Conservation (phyloP, 352 stramenopile genomes). For the Pythium monospermum region DNA sequence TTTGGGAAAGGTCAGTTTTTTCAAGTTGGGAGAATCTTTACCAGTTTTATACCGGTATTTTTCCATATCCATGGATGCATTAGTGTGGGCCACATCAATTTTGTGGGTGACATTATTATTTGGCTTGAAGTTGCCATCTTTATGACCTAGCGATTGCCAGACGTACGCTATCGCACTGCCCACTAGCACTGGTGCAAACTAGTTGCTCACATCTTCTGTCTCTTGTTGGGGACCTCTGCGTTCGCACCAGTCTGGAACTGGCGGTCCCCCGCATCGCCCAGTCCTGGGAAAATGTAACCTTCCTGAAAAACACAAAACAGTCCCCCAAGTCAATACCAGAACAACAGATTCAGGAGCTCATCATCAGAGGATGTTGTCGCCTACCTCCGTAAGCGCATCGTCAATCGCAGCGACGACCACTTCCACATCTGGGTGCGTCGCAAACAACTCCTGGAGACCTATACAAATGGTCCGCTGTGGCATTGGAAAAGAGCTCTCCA, state of each 20-base stretch:
- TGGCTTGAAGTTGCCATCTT: not conserved
- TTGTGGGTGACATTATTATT: not conserved
- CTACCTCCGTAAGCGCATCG: constrained; percentile 64
- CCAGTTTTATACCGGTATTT: no score
- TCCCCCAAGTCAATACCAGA: not conserved
- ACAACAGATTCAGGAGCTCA: not conserved
- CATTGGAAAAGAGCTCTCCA: not conserved
- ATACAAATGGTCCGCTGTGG: not conserved
- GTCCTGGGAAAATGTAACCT: constrained; percentile 75
- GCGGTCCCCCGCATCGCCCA: constrained; percentile 79
- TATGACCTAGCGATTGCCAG: no score
- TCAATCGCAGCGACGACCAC: constrained; percentile 77
- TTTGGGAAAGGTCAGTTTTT: constrained; percentile 4
- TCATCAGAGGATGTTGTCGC: no score
- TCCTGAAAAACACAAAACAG: constrained; percentile 29
- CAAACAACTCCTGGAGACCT: constrained; percentile 74
- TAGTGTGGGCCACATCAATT: constrained; percentile 5
- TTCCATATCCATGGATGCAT: no score
- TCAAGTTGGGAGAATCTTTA: constrained; percentile 2
- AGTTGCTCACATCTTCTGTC: constrained; percentile 64
- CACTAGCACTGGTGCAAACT: no score
- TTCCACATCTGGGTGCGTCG: constrained; percentile 74
- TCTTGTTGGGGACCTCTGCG: constrained; percentile 43
- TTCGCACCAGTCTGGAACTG: constrained; percentile 75
- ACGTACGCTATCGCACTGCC: no score